A percentile compares a stretch with the other conserved stretches of the same genome.
phyloP scores from a whole-genome alignment of 345 rosid genomes.

The Linum tenue region DNA sequence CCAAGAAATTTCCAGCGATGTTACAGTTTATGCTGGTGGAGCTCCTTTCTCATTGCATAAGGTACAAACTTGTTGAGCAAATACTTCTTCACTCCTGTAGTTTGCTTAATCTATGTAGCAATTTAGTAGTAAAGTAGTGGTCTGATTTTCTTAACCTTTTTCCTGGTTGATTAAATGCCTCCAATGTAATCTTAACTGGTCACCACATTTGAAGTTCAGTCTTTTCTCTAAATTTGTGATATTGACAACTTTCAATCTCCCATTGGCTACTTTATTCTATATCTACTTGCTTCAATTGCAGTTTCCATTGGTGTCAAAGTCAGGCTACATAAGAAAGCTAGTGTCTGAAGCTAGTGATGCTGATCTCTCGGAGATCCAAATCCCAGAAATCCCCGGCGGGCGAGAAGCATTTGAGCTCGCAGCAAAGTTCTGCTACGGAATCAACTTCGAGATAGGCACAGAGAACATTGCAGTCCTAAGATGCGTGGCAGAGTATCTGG shows the following conservation, averaged over 20 bases:
- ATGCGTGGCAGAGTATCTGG: slow-evolving; percentile 77
- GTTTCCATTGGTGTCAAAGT: slow-evolving; percentile 78
- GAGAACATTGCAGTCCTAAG: slow-evolving; percentile 72
- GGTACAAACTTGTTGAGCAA: slow-evolving; percentile 26
- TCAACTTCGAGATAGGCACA: slow-evolving; percentile 69
- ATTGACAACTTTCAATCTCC: background rate
- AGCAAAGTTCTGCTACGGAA: slow-evolving; percentile 86
- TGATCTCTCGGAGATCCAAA: slow-evolving; percentile 40
- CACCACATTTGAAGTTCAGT: too few relatives aligned
- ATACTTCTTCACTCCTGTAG: too few relatives aligned
- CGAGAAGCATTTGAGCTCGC: slow-evolving; percentile 76
- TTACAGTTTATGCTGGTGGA: slow-evolving; percentile 62
- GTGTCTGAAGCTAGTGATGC: slow-evolving; percentile 54
- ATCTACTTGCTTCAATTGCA: slow-evolving; percentile 23
- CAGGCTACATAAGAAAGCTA: slow-evolving; percentile 61
- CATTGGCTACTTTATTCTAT: background rate
- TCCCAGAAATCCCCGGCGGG: slow-evolving; percentile 63
- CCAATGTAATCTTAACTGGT: too few relatives aligned
- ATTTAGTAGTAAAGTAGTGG: too few relatives aligned
- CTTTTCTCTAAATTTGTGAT: too few relatives aligned
- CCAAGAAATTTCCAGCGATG: slow-evolving; percentile 93
- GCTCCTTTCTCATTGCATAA: slow-evolving; percentile 72
- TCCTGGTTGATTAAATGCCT: too few relatives aligned
- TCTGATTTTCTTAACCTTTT: too few relatives aligned
- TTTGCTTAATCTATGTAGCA: too few relatives aligned